A percentile compares a stretch with the other conserved stretches of the same genome.
Evolutionary conservation across 352 stramenopile genomes (phyloP).

Genomic region (Globisporangium splendens): DNA sequence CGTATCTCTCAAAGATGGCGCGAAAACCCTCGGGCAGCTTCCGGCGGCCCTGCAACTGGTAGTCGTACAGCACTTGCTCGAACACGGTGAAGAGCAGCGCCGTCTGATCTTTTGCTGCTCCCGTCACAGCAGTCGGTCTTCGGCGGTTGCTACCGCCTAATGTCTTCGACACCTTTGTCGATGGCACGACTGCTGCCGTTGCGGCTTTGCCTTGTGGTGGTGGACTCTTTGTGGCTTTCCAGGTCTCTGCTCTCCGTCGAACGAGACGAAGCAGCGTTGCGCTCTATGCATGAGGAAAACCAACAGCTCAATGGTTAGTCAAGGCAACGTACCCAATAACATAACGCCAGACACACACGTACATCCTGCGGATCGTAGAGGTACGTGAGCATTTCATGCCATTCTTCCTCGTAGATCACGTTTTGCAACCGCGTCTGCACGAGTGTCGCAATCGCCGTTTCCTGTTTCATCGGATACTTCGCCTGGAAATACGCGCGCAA

Average conservation of each 20-base stretch:
- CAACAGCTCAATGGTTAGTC: neutral
- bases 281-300: slow-evolving; percentile 25
- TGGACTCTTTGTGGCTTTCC: slow-evolving; percentile 25
- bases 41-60: slow-evolving; percentile 60
- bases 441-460: slow-evolving; percentile 43
- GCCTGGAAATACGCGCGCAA: slow-evolving; percentile 70
- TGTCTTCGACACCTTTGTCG: no score
- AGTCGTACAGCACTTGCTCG: slow-evolving; percentile 69
- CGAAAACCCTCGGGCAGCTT: slow-evolving; percentile 62
- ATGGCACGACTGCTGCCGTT: neutral
- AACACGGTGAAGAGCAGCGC: slow-evolving; percentile 51
- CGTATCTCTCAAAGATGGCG: slow-evolving; percentile 38
- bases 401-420: slow-evolving; percentile 58
- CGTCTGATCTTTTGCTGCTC: neutral
- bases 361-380: slow-evolving; percentile 75
- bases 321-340: no score
- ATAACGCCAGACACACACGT: slow-evolving; percentile 13
- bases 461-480: slow-evolving; percentile 58
- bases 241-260: slow-evolving; percentile 22
- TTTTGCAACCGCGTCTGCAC: slow-evolving; percentile 38
- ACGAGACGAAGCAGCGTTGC: slow-evolving; percentile 41
- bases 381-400: slow-evolving; percentile 68
- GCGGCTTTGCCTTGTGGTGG: slow-evolving; percentile 20
- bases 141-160: no score
- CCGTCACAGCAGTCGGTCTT: no score